phyloP scores from a whole-genome alignment of 1,139 yeast species.

The Candida anutae region DNA sequence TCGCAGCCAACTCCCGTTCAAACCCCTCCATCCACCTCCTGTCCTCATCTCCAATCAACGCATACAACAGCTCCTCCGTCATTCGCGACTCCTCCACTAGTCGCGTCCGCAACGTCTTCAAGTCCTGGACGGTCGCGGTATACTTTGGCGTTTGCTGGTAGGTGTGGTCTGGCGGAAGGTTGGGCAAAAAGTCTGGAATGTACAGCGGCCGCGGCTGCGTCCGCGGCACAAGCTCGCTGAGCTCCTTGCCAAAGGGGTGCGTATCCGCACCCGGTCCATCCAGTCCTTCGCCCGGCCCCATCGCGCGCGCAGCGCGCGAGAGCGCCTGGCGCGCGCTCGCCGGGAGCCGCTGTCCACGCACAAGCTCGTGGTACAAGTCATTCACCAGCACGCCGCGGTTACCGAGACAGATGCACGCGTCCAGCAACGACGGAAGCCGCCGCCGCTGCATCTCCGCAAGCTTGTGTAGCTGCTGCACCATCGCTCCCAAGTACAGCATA shows the following conservation, averaged over 20 bases:
- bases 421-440: constrained; percentile 49
- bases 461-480: constrained; percentile 42
- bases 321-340: constrained; percentile 2
- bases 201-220: constrained; percentile 41
- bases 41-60: constrained; percentile 42
- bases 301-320: constrained; percentile 3
- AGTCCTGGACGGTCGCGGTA: constrained; percentile 59
- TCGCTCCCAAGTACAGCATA: constrained; percentile 40
- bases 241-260: too few species aligned
- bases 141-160: constrained; percentile 69
- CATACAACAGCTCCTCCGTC: constrained; percentile 71
- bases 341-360: constrained; percentile 4
- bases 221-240: constrained; percentile 49
- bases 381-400: constrained; percentile 37
- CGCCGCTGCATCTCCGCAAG: constrained; percentile 66
- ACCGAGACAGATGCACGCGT: constrained; percentile 42
- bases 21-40: constrained; percentile 22
- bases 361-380: constrained; percentile 37
- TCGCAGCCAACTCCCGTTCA: constrained; percentile 14
- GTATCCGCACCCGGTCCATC: too few species aligned
- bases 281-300: constrained; percentile 8
- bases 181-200: constrained; percentile 74
- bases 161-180: constrained; percentile 89
- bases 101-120: constrained; percentile 59
- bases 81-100: constrained; percentile 73